Percentiles rank a stretch among this genome's conserved stretches.
Evolutionary conservation across 345 rosid species (phyloP).

Genomic region (Acer negundo): DNA sequence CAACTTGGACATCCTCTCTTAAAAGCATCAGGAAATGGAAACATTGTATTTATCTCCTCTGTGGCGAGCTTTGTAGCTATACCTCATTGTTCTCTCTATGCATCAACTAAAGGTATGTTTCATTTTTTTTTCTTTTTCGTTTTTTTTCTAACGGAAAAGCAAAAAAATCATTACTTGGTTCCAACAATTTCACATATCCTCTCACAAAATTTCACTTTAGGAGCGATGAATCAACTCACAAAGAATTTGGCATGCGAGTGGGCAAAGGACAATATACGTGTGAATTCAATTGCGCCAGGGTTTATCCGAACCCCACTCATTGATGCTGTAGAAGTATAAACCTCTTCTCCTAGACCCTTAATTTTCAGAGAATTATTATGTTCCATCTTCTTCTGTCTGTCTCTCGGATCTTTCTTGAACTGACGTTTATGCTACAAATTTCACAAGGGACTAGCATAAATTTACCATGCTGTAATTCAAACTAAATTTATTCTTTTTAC

Average conservation of each 20-base stretch:
- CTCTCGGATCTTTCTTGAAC: too few species aligned
- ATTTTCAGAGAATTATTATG: too few species aligned
- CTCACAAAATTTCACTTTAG: constrained; percentile 14
- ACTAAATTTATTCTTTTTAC: too few species aligned
- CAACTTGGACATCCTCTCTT: constrained; percentile 49
- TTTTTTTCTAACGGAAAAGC: constrained; percentile 29
- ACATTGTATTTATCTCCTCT: constrained; percentile 50
- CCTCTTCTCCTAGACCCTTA: too few species aligned
- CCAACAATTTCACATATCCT: constrained; percentile 27
- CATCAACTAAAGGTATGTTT: constrained; percentile 45
- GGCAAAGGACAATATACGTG: constrained; percentile 47
- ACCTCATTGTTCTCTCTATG: constrained; percentile 32
- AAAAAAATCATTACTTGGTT: not conserved
- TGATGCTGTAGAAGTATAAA: too few species aligned
- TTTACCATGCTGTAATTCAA: too few species aligned
- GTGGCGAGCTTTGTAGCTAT: constrained; percentile 33
- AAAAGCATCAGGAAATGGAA: constrained; percentile 48
- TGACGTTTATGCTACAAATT: too few species aligned
- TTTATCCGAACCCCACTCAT: constrained; percentile 29
- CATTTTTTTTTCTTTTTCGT: constrained; percentile 38
- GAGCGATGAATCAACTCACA: constrained; percentile 45
- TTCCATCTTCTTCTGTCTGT: too few species aligned
- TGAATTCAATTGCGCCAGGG: constrained; percentile 44
- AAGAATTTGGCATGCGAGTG: constrained; percentile 52
- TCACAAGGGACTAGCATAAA: too few species aligned